Base-by-base conservation (phyloP, 163 green algal genomes). In the Trebouxiophyceae sp. region DNA sequence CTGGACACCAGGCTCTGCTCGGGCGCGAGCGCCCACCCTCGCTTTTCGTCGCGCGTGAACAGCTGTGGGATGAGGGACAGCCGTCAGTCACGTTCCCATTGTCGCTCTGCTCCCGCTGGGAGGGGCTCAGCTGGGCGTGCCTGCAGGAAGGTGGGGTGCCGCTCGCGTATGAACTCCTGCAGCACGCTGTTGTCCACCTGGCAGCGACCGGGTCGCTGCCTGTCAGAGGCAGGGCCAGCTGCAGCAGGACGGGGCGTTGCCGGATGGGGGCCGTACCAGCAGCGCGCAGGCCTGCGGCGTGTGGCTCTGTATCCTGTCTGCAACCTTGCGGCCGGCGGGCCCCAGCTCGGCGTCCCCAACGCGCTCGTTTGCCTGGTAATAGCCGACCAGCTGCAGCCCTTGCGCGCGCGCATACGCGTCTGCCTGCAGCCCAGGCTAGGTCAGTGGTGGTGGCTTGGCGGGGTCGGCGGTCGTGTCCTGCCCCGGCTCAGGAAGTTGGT, bases 361-460 rank as follows among this genome's bases (percentile, higher is more conserved):
- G 8, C 68, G 67, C 5, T 79, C 70, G 29, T 89, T 84, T 28
- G 68, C 78, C 59, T 91, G 82, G 65, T 91, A 91, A 61, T 87
- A 87, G 22, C 84, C 84, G 12, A 91, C 66, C 19, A 91, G 55
- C 30, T 73, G 8, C 5, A 82, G 64, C 5, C 50, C 57, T 56
- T 57, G 34, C 23, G 64, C 7, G 26, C 63, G 56, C 24, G 68
- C 70, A 60, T 70, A 74, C 0, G 54, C 62, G 20, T 85, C 71
- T 0, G 79, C 69, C 83, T 90, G 68, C 58, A 69, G n/a, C 45
- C 4, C 5, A 33, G 3, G n/a, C n/a, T n/a, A n/a, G n/a, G n/a
- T n/a, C n/a, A 57, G 33, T 34, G 33, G 2, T 44, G 6, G 28
- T 1, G 30, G 6, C 23, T 39, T 2, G 31, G 24, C 45, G 4